phyloP scores from a whole-genome alignment of 1,139 yeast species.

The Suhomyces maxii region DNA sequence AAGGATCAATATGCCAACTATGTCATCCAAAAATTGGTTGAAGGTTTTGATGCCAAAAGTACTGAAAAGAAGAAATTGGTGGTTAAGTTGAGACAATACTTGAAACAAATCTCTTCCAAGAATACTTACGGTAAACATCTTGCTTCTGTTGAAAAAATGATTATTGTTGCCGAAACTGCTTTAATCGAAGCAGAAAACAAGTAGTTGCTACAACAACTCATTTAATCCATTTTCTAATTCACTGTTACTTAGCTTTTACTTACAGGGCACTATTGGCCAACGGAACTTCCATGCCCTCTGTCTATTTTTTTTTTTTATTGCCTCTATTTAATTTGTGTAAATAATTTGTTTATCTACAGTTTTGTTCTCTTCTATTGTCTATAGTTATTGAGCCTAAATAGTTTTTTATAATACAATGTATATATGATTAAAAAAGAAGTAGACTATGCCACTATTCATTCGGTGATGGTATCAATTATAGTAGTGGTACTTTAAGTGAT shows the following conservation, averaged over 20 bases:
- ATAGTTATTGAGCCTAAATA: conserved; percentile 9
- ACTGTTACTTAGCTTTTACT: too few species aligned
- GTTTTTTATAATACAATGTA: conserved; percentile 4
- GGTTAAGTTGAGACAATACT: conserved; percentile 59
- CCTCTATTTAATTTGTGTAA: conserved; percentile 6
- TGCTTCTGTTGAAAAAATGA: conserved; percentile 82
- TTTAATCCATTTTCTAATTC: too few species aligned
- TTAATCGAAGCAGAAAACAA: conserved; percentile 38
- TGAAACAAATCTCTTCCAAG: conserved; percentile 56
- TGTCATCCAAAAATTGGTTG: conserved; percentile 92
- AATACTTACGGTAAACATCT: conserved; percentile 76
- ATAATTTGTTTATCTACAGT: conserved; percentile 4
- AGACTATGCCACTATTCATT: not conserved
- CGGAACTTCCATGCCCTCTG: too few species aligned
- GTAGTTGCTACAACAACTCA: not conserved
- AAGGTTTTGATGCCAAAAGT: conserved; percentile 65
- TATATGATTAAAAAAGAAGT: not conserved
- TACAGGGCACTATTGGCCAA: too few species aligned
- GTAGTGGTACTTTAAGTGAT: not conserved
- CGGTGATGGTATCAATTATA: too few species aligned
- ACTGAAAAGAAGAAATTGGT: conserved; percentile 64
- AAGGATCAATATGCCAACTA: conserved; percentile 97
- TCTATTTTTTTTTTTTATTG: not conserved
- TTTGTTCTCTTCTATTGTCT: conserved; percentile 6
- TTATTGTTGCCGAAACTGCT: conserved; percentile 54